Evolutionary conservation across 192 early-diverging fungal genomes (phyloP).

Genomic region (Hyaloraphidium curvatum): DNA sequence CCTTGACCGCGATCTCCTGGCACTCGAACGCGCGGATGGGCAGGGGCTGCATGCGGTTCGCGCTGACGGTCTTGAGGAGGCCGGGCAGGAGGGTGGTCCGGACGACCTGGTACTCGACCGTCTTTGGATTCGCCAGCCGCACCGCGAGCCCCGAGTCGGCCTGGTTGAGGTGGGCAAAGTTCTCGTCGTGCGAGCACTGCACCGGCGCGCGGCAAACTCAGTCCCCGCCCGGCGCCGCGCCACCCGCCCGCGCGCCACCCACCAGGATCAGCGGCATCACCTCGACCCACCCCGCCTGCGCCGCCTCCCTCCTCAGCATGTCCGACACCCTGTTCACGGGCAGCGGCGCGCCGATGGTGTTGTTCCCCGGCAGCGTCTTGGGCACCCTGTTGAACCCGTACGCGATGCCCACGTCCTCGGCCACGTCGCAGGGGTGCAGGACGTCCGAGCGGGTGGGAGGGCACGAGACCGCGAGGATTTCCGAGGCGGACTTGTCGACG

Average conservation of each 20-base stretch:
- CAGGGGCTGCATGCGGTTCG: slow-evolving; percentile 62
- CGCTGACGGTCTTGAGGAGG: slow-evolving; percentile 76
- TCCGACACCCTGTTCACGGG: slow-evolving; percentile 89
- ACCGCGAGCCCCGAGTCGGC: slow-evolving; percentile 69
- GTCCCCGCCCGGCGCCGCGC: not conserved
- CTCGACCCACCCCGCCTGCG: slow-evolving; percentile 83
- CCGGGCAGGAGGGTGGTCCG: slow-evolving; percentile 83
- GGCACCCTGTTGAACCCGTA: slow-evolving; percentile 90
- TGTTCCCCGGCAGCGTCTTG: slow-evolving; percentile 52
- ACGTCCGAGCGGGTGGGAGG: slow-evolving; percentile 87
- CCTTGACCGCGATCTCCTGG: slow-evolving; percentile 80
- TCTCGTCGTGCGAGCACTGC: slow-evolving; percentile 93
- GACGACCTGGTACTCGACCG: slow-evolving; percentile 71
- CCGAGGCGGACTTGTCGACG: slow-evolving; percentile 21
- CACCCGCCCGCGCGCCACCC: slow-evolving; percentile 5
- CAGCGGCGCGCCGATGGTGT: slow-evolving; percentile 70
- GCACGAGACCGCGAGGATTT: slow-evolving; percentile 49
- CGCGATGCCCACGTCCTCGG: slow-evolving; percentile 94
- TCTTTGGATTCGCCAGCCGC: slow-evolving; percentile 77
- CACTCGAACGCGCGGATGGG: slow-evolving; percentile 95
- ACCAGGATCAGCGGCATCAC: slow-evolving; percentile 82
- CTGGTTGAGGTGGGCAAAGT: slow-evolving; percentile 71
- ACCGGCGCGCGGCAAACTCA: not conserved
- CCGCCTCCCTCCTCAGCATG: slow-evolving; percentile 60
- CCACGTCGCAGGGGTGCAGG: slow-evolving; percentile 90